phyloP scores from a whole-genome alignment of 306 rosid genomes.

The Citrullus amarus region DNA sequence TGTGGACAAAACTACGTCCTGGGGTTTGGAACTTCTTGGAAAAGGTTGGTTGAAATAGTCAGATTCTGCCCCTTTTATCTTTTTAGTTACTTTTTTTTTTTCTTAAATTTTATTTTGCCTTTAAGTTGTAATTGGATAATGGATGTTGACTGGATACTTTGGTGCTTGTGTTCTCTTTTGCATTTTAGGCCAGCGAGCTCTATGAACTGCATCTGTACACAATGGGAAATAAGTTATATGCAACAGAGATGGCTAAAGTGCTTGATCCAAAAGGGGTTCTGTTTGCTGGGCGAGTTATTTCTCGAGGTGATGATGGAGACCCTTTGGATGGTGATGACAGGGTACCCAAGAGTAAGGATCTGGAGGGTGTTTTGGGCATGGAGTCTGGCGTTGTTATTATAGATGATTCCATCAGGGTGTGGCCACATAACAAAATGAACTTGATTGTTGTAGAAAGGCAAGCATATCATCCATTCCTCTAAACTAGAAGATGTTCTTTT shows the following conservation, averaged over 20 bases:
- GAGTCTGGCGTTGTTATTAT: constrained; percentile 87
- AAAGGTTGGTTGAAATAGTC: constrained; percentile 42
- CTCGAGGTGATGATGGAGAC: constrained; percentile 87
- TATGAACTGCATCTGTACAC: constrained; percentile 96
- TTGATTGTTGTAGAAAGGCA: constrained; percentile 96
- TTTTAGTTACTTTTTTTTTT: neutral
- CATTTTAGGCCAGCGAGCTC: constrained; percentile 78
- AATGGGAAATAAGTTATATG: constrained; percentile 96
- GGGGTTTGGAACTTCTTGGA: constrained; percentile 97
- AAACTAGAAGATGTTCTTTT: neutral
- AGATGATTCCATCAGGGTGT: constrained; percentile 97
- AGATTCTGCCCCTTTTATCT: neutral
- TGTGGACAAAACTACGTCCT: constrained; percentile 99
- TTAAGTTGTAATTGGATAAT: neutral
- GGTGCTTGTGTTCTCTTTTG: constrained; percentile 15
- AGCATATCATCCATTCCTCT: constrained; percentile 8
- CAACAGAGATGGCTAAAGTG: constrained; percentile 99
- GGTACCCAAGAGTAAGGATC: constrained; percentile 85
- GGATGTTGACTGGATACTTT: neutral
- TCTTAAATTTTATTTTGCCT: neutral
- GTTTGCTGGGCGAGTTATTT: constrained; percentile 90
- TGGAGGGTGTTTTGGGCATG: constrained; percentile 99
- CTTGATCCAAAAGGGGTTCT: constrained; percentile 83
- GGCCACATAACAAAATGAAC: constrained; percentile 98
- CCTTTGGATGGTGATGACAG: constrained; percentile 70